Evolutionary conservation across 345 rosid genomes (phyloP), one percentile per base, ranked within the genome.

Genomic region (Eucalyptus sp.): DNA sequence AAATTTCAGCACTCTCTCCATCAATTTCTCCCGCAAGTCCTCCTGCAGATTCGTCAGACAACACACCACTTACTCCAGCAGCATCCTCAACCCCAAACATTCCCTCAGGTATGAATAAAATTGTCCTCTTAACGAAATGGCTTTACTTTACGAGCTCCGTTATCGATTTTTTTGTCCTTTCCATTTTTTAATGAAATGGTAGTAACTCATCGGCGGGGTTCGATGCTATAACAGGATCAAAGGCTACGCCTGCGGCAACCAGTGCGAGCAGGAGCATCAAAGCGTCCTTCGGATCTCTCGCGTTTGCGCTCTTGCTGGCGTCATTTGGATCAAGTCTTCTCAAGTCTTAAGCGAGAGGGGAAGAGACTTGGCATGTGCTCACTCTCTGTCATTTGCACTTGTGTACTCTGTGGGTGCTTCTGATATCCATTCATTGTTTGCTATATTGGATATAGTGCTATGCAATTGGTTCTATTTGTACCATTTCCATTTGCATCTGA

Each of bases 31-130:
- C 92, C 5, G 13, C 87, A 5, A 49, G 50, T 12, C 48, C 58
- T 25, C 85, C 93, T 46, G 51, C 91, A 13, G 86, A 86, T 89
- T 52, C 93, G 44, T 46, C 91, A 6, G 79, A 81, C 48, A 86
- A 80, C 80, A 90, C 90, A 16, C 91, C 92, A 44, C 80, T 44
- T 18, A 60, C 90, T 60, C 87, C 93, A 7, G 12, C 89, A 31
- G 44, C 88, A 29, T 54, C 92, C 66, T 81, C 94, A 31, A 12
- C 52, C 16, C 91, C 92, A 54, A 27, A 33, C 60, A 60, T 80
- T 86, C 89, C 92, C 44, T 60, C 91, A 88, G 94, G 94, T 92
- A 87, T 41, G 83, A 20, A 76, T 76, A 18, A 76, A 41, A 20
- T 10, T 37, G 48, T 37, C 29, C 83, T 10, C 48, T 76, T 11